Evolutionary conservation across 352 stramenopile genomes (phyloP), one percentile per base, ranked within the genome.

Genomic region (Plasmopara muralis): DNA sequence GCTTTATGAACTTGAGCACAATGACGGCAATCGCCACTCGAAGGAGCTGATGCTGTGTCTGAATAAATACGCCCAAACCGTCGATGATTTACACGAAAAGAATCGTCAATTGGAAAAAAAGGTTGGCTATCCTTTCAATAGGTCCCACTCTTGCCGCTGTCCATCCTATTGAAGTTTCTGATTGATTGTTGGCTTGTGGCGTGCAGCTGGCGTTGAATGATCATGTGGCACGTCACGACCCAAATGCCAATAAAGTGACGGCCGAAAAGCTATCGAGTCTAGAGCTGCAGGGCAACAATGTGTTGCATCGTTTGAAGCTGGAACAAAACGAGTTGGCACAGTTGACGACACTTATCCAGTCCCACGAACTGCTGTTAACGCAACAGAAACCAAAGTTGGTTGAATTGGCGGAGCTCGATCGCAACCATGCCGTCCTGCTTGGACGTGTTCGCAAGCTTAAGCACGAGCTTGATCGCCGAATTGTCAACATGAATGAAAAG

Each of bases 401-500:
- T 44, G 77, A 88, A 18, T 63, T 88, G n/a, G 73, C 71, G 15
- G 67, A 75, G 9, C 57, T 89, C 13, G 78, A 88, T 30, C 72
- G 85, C 55, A 89, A 85, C 58, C 78, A 91, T 51, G 59, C 46
- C 12, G 62, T 76, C 10, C 66, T 91, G 16, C 61, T 89, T 9
- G 67, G 60, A 1, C 69, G 77, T 29, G 69, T 88, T 2, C 74
- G 82, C 50, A 90, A 90, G 35, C 85, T 93, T 68, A 77, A 93
- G 64, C 71, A 86, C 44, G 82, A 93, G 9, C 82, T 90, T 8
- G 82, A 93, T 53, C 79, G 79, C 4, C 77, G 80, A 1, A 79
- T 93, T 37, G 74, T 93, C 29, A 87, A 87, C 29, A 81, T 93
- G 66, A 93, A 93, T 48, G 82, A 90, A 41, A 81, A 78, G 13